Evolutionary conservation across 495 filamentous ascomycete species (phyloP).

Genomic region (Jackrogersella multiformis): DNA sequence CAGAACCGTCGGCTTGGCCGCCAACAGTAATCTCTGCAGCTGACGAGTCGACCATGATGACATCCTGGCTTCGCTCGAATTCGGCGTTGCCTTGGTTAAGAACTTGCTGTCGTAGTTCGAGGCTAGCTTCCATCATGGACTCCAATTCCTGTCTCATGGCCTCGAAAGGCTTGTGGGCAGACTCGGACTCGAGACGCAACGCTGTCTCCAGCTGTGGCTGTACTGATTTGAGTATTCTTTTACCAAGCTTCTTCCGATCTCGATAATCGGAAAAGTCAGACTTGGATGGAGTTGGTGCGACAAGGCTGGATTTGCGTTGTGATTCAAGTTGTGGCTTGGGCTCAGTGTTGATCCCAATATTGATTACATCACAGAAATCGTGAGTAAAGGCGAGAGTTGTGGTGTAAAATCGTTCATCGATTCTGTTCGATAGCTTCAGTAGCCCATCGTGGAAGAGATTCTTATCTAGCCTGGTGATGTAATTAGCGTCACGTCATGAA

Average conservation of each 20-base stretch:
- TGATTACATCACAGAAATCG: conserved; percentile 77
- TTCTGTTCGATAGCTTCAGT: conserved; percentile 66
- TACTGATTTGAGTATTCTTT: conserved; percentile 82
- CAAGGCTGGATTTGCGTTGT: conserved; percentile 40
- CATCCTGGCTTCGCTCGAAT: conserved; percentile 49
- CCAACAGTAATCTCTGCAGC: conserved; percentile 55
- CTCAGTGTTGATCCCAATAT: conserved; percentile 66
- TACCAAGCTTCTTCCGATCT: conserved; percentile 72
- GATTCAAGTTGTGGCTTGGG: conserved; percentile 36
- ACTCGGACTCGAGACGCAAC: conserved; percentile 78
- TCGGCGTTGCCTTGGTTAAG: conserved; percentile 40
- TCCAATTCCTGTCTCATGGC: conserved; percentile 77
- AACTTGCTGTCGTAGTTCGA: conserved; percentile 52
- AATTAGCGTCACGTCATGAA: conserved; percentile 40
- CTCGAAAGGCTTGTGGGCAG: conserved; percentile 74
- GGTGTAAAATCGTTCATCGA: conserved; percentile 77
- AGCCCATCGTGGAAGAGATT: conserved; percentile 74
- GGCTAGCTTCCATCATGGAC: conserved; percentile 69
- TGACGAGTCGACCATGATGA: conserved; percentile 59
- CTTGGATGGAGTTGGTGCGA: conserved; percentile 46
- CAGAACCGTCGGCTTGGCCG: conserved; percentile 46
- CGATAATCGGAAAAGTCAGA: conserved; percentile 49
- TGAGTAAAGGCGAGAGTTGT: conserved; percentile 76
- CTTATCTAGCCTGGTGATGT: conserved; percentile 73
- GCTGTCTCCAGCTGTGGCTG: conserved; percentile 81